Conservation (phyloP, 306 rosid genomes). For the Inga laurina region DNA sequence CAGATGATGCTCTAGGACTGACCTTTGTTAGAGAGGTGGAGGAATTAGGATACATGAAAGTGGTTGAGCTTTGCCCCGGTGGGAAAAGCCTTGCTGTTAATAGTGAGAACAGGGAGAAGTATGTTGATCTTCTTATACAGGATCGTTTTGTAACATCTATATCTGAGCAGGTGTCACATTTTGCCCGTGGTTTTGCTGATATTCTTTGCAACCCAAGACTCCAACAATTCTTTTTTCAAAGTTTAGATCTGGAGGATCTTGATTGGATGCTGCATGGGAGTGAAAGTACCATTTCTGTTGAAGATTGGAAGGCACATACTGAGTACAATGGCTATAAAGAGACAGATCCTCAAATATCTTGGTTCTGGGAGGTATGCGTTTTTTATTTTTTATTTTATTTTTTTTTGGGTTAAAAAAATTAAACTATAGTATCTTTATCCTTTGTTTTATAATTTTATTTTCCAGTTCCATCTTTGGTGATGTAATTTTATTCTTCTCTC, state of each 20-base stretch:
- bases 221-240: conserved; percentile 56
- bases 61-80: conserved; percentile 70
- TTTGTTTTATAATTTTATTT: background rate
- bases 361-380: conserved; percentile 95
- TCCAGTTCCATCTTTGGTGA: background rate
- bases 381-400: background rate
- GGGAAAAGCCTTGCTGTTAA: conserved; percentile 68
- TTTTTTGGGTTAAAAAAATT: conserved; percentile 7
- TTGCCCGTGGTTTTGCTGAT: conserved; percentile 79
- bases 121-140: conserved; percentile 73
- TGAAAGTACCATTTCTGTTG: conserved; percentile 65
- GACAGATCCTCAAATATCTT: conserved; percentile 78
- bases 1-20: conserved; percentile 90
- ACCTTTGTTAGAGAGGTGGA: conserved; percentile 91
- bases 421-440: conserved; percentile 4
- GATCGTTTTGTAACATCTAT: conserved; percentile 75
- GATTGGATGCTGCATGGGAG: conserved; percentile 93
- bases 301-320: conserved; percentile 91
- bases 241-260: conserved; percentile 86
- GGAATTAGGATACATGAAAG: conserved; percentile 72
- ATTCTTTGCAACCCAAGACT: conserved; percentile 56
- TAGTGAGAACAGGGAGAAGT: conserved; percentile 70
- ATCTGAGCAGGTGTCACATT: conserved; percentile 75
- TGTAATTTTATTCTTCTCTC: background rate
- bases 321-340: conserved; percentile 85